Percentiles rank a stretch among this genome's conserved stretches.
phyloP scores from a whole-genome alignment of 1,284 basidiomycete species.

The Leccinum ambiguum region DNA sequence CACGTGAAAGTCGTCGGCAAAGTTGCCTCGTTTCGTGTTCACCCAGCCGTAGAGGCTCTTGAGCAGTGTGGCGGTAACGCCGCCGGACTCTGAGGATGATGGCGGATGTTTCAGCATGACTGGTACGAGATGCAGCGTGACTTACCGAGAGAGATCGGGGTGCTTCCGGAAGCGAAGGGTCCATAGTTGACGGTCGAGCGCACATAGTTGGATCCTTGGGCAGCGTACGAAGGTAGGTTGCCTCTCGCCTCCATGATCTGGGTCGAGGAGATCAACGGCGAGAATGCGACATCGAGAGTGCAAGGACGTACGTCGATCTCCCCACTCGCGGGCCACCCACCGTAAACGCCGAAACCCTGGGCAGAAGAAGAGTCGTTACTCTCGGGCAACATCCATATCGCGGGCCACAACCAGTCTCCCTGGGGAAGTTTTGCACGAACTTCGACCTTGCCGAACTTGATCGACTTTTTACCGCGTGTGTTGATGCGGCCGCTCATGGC shows the following conservation, averaged over 20 bases:
- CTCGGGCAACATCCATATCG: slow-evolving; percentile 81
- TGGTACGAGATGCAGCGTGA: slow-evolving; percentile 25
- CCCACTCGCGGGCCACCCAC: slow-evolving; percentile 71
- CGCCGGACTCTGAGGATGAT: slow-evolving; percentile 11
- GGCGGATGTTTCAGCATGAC: not conserved
- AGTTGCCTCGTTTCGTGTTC: slow-evolving; percentile 61
- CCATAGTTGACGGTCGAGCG: slow-evolving; percentile 80
- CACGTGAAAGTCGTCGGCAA: slow-evolving; percentile 66
- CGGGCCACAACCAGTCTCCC: slow-evolving; percentile 81
- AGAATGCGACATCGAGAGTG: not conserved
- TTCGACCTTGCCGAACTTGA: slow-evolving; percentile 75
- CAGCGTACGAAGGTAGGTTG: slow-evolving; percentile 59
- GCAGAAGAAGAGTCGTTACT: slow-evolving; percentile 35
- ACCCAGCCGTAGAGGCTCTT: slow-evolving; percentile 61
- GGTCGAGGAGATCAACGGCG: slow-evolving; percentile 15
- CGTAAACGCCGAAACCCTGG: slow-evolving; percentile 50
- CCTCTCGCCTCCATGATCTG: slow-evolving; percentile 75
- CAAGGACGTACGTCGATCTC: slow-evolving; percentile 62
- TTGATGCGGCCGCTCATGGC: slow-evolving; percentile 73
- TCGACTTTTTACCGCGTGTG: slow-evolving; percentile 59
- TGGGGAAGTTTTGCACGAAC: slow-evolving; percentile 44
- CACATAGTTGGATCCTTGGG: slow-evolving; percentile 70
- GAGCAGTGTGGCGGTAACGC: slow-evolving; percentile 22
- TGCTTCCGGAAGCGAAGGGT: slow-evolving; percentile 38
- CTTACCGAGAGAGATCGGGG: slow-evolving; percentile 52